Percentiles rank a stretch among this genome's conserved stretches.
These are phyloP conservation scores for Strobilomyces dryophilus DNA, from an alignment of 768 basidiomycete species.

Conservation along the genomic window DNA sequence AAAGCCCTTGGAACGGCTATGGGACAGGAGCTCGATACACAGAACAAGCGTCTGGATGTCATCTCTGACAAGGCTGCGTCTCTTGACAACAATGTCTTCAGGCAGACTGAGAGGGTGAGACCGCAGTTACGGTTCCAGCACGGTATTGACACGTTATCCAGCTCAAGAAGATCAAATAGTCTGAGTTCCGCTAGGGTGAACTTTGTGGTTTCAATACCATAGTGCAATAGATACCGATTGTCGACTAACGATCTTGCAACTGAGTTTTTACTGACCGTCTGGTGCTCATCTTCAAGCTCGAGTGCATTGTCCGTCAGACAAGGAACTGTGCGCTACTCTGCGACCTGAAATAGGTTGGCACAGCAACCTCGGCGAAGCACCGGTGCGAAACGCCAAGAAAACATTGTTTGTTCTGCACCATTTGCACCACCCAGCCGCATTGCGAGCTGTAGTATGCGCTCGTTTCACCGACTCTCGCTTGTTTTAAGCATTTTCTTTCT, in stretches of 20 bases:
- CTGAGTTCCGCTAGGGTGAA: background rate
- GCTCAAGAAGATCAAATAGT: slow-evolving; percentile 61
- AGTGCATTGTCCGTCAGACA: background rate
- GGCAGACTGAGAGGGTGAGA: slow-evolving; percentile 78
- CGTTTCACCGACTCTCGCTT: slow-evolving; percentile 24
- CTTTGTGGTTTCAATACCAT: background rate
- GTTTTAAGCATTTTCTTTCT: slow-evolving; percentile 17
- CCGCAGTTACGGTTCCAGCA: slow-evolving; percentile 21
- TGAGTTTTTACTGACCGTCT: background rate
- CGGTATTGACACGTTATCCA: slow-evolving; percentile 22
- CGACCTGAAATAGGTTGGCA: too few relatives aligned
- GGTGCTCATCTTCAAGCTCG: background rate
- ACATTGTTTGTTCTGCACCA: background rate
- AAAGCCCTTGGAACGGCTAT: slow-evolving; percentile 77
- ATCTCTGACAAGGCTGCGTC: slow-evolving; percentile 75
- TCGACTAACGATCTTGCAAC: background rate
- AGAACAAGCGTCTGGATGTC: slow-evolving; percentile 74
- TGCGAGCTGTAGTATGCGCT: slow-evolving; percentile 24
- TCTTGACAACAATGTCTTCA: slow-evolving; percentile 71
- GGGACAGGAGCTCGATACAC: slow-evolving; percentile 84
- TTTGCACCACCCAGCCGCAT: background rate
- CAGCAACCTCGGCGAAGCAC: too few relatives aligned
- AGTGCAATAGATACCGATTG: slow-evolving; percentile 21
- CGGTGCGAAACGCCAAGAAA: too few relatives aligned
- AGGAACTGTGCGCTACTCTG: too few relatives aligned